These are phyloP conservation scores for Leccinum subtestaceum DNA, from an alignment of 768 basidiomycete species.

Conservation along the genomic window DNA sequence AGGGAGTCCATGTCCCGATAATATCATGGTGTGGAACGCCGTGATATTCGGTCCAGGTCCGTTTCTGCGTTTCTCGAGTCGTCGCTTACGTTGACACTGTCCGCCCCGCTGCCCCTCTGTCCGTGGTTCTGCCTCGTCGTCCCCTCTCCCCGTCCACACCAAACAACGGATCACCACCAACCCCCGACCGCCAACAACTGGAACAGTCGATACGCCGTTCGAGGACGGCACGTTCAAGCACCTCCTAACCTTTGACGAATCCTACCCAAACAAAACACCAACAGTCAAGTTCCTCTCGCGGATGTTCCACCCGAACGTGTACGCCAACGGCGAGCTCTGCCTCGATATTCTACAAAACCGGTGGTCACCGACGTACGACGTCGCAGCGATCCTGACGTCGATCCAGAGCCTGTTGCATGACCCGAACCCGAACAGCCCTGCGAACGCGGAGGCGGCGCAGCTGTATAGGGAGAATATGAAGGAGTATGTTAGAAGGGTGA, in stretches of 20 bases:
- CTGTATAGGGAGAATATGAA: slow-evolving; percentile 98
- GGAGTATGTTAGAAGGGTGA: slow-evolving; percentile 92
- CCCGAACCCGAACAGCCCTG: slow-evolving; percentile 97
- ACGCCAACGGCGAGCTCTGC: slow-evolving; percentile 97
- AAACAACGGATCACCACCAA: too few species aligned
- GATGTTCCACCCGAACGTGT: slow-evolving; percentile 99
- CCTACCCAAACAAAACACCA: slow-evolving; percentile 98
- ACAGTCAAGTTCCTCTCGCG: slow-evolving; percentile 94
- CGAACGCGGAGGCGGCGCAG: slow-evolving; percentile 97
- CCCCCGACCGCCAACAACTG: background rate
- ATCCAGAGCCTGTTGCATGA: slow-evolving; percentile 96
- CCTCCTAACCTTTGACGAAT: slow-evolving; percentile 92
- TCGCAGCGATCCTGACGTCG: slow-evolving; percentile 96
- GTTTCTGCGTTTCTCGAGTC: slow-evolving; percentile 25
- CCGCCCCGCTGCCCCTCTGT: background rate
- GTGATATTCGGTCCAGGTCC: slow-evolving; percentile 98
- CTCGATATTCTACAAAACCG: slow-evolving; percentile 98
- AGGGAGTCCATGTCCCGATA: slow-evolving; percentile 95
- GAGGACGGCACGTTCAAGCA: slow-evolving; percentile 99
- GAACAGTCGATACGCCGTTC: slow-evolving; percentile 91
- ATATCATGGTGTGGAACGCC: slow-evolving; percentile 99
- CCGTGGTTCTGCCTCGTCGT: background rate
- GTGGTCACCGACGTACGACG: slow-evolving; percentile 99
- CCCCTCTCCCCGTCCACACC: too few species aligned
- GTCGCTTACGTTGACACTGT: background rate